A percentile compares a stretch with the other conserved stretches of the same genome.
Conservation (phyloP, 1,139 yeast species). For the Scheffersomyces insectosa region DNA sequence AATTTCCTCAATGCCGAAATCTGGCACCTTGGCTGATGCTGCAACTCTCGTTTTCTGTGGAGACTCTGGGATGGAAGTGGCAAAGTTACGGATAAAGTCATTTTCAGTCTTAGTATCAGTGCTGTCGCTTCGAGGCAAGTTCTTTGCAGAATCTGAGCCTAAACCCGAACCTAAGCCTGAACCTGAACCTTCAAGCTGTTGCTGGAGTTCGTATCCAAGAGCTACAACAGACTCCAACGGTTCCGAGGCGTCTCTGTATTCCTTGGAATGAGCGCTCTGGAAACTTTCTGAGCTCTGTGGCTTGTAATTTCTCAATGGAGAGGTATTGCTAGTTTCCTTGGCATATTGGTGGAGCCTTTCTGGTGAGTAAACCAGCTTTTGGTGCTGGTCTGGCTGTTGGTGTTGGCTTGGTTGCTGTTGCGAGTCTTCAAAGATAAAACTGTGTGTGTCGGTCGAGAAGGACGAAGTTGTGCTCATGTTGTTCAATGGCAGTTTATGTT, state of each 20-base stretch:
- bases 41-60: constrained; percentile 2
- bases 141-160: constrained; percentile 1
- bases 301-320: constrained; percentile 25
- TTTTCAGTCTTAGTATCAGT: constrained; percentile 1
- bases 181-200: constrained; percentile 15
- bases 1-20: constrained; percentile 43
- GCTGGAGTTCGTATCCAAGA: constrained; percentile 24
- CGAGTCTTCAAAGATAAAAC: constrained; percentile 28
- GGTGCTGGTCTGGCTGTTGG: too few relatives aligned
- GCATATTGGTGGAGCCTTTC: constrained; percentile 24
- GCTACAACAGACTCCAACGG: constrained; percentile 30
- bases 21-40: constrained; percentile 20
- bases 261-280: background rate
- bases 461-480: constrained; percentile 2
- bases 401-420: constrained; percentile 1
- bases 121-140: constrained; percentile 1
- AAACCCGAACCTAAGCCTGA: constrained; percentile 1
- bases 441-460: constrained; percentile 26
- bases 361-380: constrained; percentile 10
- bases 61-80: constrained; percentile 11
- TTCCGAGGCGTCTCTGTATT: constrained; percentile 22
- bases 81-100: constrained; percentile 10
- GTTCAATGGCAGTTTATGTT: constrained; percentile 11
- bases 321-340: constrained; percentile 16
- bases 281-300: constrained; percentile 9